Evolutionary conservation across 2,329 filamentous ascomycete species (phyloP).

Genomic region (Dryadomyces quercivorus): DNA sequence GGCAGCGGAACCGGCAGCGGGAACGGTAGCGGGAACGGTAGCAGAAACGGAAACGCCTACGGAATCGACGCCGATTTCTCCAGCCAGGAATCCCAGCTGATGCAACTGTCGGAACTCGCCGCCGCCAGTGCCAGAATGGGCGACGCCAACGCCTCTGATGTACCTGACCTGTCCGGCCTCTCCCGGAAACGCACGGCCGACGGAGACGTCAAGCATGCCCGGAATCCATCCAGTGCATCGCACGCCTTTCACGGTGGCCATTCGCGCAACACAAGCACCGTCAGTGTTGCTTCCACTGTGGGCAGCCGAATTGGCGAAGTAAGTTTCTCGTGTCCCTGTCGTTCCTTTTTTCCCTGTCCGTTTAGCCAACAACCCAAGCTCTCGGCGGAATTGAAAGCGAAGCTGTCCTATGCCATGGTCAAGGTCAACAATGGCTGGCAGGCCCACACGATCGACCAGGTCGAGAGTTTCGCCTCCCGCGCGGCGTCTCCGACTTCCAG

Average conservation of each 20-base stretch:
- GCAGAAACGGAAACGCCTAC: slow-evolving; percentile 1
- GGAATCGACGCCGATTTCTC: slow-evolving; percentile 20
- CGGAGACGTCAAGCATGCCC: slow-evolving; percentile 52
- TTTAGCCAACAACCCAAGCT: slow-evolving; percentile 36
- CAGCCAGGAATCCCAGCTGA: slow-evolving; percentile 44
- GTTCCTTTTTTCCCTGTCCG: slow-evolving; percentile 2
- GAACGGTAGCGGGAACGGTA: slow-evolving; percentile 22
- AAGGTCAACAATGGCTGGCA: slow-evolving; percentile 90
- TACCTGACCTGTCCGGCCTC: slow-evolving; percentile 18
- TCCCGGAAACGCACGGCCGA: slow-evolving; percentile 66
- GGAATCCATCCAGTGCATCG: slow-evolving; percentile 30
- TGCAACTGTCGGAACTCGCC: slow-evolving; percentile 46
- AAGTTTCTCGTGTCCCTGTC: slow-evolving; percentile 18
- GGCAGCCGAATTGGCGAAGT: slow-evolving; percentile 71
- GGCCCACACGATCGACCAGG: slow-evolving; percentile 61
- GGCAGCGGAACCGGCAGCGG: slow-evolving; percentile 18
- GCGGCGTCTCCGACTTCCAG: slow-evolving; percentile 49
- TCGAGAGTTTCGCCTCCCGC: slow-evolving; percentile 59
- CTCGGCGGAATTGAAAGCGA: slow-evolving; percentile 67
- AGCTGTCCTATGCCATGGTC: slow-evolving; percentile 84
- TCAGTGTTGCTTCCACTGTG: slow-evolving; percentile 47
- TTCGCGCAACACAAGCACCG: slow-evolving; percentile 59
- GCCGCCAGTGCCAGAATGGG: slow-evolving; percentile 33
- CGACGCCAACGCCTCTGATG: slow-evolving; percentile 21
- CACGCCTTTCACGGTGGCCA: slow-evolving; percentile 39